Base-by-base conservation (phyloP, 1,284 basidiomycete genomes). In the Apiotrichum sp. region DNA sequence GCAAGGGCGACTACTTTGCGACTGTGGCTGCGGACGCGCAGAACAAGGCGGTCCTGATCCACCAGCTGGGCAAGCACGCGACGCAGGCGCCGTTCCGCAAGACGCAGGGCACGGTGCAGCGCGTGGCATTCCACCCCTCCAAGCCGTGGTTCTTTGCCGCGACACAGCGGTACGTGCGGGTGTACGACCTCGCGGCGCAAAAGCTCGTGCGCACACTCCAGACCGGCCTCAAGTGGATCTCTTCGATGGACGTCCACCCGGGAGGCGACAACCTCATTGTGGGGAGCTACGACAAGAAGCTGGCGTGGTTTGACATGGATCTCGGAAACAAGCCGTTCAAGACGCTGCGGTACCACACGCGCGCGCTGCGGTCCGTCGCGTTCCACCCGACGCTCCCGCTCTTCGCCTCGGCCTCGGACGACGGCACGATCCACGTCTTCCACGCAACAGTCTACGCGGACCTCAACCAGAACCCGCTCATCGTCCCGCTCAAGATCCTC, bases 231-330 rank as follows among this genome's bases (percentile, higher is more conserved):
- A 87, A 85, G 74, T 98, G 95, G 95, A 97, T 99, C 70, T 95
- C 91, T 38, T 89, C 85, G 8, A 85, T 99, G 84, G 93, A 97
- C 73, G 83, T 99, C 22, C 96, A 99, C 76, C 90, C 95, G 6
- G 86, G 86, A 50, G 93, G 93, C 42, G 93, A 98, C 70, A 93
- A 99, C 78, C 79, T 99, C 60, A 89, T 99, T 63, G 88, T 99
- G 44, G 96, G 96, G 58, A 89, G 89, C 52, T 98, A 98, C 77
- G 96, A 99, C 79, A 87, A 90, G 65, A 95, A 97, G 75, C 79
- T 98, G 14, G 93, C 90, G 69, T 99, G 96, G 96, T 98, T 98
- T 76, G 96, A 99, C 78, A 80, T 98, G 58, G 96, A 98, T 70
- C 83, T 98, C 53, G 89, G 87, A 67, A 86, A 88, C 65, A 93